A percentile compares a stretch with the other conserved stretches of the same genome.
These are phyloP conservation scores for Elaeis guineensis DNA, from an alignment of 176 grass and related monocot genomes.

Conservation along the genomic window DNA sequence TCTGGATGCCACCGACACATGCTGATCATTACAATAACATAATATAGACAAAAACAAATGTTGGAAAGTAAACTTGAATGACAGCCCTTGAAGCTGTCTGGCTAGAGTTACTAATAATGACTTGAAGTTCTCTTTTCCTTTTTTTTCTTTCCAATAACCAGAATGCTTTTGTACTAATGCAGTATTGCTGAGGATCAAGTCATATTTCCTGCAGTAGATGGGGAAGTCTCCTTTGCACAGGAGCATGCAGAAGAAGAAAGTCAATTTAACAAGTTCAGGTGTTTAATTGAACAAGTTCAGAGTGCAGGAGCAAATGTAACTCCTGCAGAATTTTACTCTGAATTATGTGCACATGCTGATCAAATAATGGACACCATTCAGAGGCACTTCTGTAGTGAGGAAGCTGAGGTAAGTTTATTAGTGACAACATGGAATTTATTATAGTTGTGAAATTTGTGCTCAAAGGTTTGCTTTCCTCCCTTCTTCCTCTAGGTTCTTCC, in stretches of 20 bases:
- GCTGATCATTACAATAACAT: too few species aligned
- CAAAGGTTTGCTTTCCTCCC: too few species aligned
- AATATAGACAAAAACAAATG: too few species aligned
- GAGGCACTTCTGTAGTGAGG: slow-evolving; percentile 67
- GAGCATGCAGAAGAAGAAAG: slow-evolving; percentile 69
- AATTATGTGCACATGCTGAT: slow-evolving; percentile 84
- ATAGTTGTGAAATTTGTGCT: neutral
- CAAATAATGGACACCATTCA: slow-evolving; percentile 83
- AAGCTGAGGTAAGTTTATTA: slow-evolving; percentile 53
- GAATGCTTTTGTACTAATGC: slow-evolving; percentile 16
- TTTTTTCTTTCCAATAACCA: neutral
- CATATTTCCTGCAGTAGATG: slow-evolving; percentile 81
- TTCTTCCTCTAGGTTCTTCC: slow-evolving; percentile 55
- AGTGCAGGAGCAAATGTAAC: slow-evolving; percentile 43
- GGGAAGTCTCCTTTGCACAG: slow-evolving; percentile 45
- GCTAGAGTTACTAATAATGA: too few species aligned
- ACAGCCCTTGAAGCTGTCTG: too few species aligned
- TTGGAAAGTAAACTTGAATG: too few species aligned
- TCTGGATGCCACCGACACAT: too few species aligned
- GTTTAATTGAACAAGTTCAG: slow-evolving; percentile 79
- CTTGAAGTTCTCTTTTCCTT: too few species aligned
- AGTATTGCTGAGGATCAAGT: slow-evolving; percentile 84
- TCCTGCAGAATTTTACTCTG: slow-evolving; percentile 42
- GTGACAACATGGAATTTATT: neutral
- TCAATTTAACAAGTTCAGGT: slow-evolving; percentile 59